Evolutionary conservation across 108 stramenopile species (phyloP), one percentile per base, ranked within the genome.

Genomic region (Seminavis robusta): DNA sequence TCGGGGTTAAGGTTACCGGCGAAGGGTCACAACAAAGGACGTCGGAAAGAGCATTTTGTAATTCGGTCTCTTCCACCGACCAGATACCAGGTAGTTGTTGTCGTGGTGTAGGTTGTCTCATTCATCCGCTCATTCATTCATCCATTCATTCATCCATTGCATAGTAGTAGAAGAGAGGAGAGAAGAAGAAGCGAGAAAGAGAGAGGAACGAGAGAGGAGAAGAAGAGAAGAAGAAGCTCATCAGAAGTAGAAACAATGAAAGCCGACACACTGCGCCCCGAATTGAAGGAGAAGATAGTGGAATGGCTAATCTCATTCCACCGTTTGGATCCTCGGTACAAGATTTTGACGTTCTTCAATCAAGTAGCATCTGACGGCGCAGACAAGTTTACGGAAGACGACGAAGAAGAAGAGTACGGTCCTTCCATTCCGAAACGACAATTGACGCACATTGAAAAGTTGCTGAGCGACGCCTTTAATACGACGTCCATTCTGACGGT

Each of bases 311-410:
- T 68, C 23, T 59, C 60, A 7, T 81, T 85, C 47, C 74, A 69
- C 53, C 67, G 77, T 26, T 56, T 73, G 34, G 80, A 85, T 67
- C 84, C 84, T 10, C 77, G 84, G 0, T 77, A 78, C 56, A 74
- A 85, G 28, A 85, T 85, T 25, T 42, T 79, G 40, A 69, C 58
- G 6, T 79, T 79, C 47, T 85, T 85, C 48, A 67, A 85, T 59
- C 71, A 73, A 24, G 73, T 81, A 13, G 73, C 73, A 20, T 56
- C 61, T 34, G 68, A 76, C 13, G 63, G 77, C 23, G 80, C 71
- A 7, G 79, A 79, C 19, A 73, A 71, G 6, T 43, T 67, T 17
- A 52, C 49, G n/a, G 59, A 76, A 37, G 66, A 79, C 48, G 69
- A 51, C 31, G 39, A 28, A 0, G 47, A 55, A 9, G 54, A 46